A percentile compares a stretch with the other conserved stretches of the same genome.
Conservation (phyloP, 2,329 filamentous ascomycete genomes). For the Leptosphaerulina australis region DNA sequence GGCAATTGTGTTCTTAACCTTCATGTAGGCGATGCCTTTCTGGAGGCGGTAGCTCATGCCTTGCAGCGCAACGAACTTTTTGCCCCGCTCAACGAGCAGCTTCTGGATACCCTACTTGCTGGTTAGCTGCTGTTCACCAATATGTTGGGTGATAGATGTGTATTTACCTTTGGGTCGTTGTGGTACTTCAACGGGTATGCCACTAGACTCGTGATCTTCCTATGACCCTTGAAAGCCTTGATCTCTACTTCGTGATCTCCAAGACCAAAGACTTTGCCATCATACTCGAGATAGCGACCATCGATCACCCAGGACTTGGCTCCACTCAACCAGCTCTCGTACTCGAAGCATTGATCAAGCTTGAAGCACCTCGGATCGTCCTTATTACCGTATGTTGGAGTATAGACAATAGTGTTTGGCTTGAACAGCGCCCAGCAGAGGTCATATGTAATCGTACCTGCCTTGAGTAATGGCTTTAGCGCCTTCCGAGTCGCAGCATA, state of each 20-base stretch:
- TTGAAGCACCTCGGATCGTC: constrained; percentile 84
- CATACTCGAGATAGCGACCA: constrained; percentile 81
- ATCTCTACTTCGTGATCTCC: constrained; percentile 74
- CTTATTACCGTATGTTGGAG: constrained; percentile 74
- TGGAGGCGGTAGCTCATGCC: constrained; percentile 84
- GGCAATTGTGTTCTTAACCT: constrained; percentile 74
- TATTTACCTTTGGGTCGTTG: constrained; percentile 63
- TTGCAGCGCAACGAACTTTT: constrained; percentile 79
- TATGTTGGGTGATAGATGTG: neutral
- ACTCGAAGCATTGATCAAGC: constrained; percentile 75
- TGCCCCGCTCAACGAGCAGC: constrained; percentile 77
- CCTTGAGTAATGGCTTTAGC: constrained; percentile 78
- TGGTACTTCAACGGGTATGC: constrained; percentile 83
- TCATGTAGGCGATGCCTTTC: constrained; percentile 83
- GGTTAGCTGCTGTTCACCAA: constrained; percentile 1
- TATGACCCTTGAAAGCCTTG: constrained; percentile 75
- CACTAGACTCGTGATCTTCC: constrained; percentile 78
- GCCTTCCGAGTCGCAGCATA: constrained; percentile 79
- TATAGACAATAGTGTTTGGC: constrained; percentile 78
- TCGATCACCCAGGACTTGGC: constrained; percentile 79
- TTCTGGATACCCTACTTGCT: constrained; percentile 58
- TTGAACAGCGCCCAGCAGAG: constrained; percentile 89
- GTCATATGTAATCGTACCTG: constrained; percentile 86
- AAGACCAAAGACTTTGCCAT: constrained; percentile 83
- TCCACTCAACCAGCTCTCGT: constrained; percentile 67